These are phyloP conservation scores for Candida frijolesensis DNA, from an alignment of 1,139 yeast species.

Conservation along the genomic window DNA sequence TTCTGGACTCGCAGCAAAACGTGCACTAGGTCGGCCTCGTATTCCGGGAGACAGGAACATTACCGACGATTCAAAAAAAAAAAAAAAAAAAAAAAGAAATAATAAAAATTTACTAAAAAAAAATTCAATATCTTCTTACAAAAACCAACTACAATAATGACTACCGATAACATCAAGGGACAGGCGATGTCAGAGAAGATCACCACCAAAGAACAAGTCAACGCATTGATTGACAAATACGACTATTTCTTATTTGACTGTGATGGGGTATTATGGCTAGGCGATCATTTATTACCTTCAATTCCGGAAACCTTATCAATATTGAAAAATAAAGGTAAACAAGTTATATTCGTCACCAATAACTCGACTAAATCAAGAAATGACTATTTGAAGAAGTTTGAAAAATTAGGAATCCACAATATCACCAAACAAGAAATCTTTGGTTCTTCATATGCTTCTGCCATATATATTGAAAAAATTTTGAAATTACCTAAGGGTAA, in stretches of 20 bases:
- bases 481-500: slow-evolving; percentile 64
- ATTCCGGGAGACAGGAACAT: too few relatives aligned
- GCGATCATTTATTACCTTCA: slow-evolving; percentile 46
- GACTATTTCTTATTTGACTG: slow-evolving; percentile 50
- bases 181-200: slow-evolving; percentile 19
- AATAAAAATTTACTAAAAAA: too few relatives aligned
- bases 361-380: slow-evolving; percentile 88
- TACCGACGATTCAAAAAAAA: too few relatives aligned
- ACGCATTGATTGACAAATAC: slow-evolving; percentile 26
- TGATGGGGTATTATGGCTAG: slow-evolving; percentile 53
- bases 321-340: slow-evolving; percentile 47
- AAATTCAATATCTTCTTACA: not conserved
- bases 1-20: too few relatives aligned
- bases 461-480: slow-evolving; percentile 80
- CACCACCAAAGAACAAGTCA: slow-evolving; percentile 20
- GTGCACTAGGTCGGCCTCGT: too few relatives aligned
- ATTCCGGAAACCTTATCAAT: slow-evolving; percentile 42
- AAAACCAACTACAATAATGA: slow-evolving; percentile 19
- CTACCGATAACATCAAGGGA: too few relatives aligned
- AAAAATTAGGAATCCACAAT: slow-evolving; percentile 65
- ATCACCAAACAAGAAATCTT: slow-evolving; percentile 76
- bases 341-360: slow-evolving; percentile 87
- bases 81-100: too few relatives aligned
- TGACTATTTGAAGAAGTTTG: slow-evolving; percentile 76
- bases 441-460: slow-evolving; percentile 90